These are phyloP conservation scores for Athelia sp. DNA, from an alignment of 1,284 basidiomycete species.

Conservation along the genomic window DNA sequence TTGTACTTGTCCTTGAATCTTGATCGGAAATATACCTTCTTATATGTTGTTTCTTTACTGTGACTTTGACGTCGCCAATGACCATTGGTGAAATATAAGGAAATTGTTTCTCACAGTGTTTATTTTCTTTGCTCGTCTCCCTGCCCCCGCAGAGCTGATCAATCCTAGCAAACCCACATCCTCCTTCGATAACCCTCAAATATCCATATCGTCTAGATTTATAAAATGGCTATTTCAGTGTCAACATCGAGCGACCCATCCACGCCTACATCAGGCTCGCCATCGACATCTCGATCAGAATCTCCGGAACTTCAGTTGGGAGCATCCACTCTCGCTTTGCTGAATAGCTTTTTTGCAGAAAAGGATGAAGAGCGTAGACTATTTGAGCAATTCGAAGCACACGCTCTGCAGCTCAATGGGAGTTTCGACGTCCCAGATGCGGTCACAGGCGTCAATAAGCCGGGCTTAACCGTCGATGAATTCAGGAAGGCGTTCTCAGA, in stretches of 20 bases:
- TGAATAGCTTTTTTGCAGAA: conserved; percentile 31
- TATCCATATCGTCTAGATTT: too few relatives aligned
- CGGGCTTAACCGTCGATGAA: conserved; percentile 31
- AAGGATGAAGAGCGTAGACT: conserved; percentile 36
- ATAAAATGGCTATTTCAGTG: too few relatives aligned
- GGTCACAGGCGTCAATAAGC: conserved; percentile 12
- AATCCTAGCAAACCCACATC: too few relatives aligned
- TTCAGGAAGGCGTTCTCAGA: conserved; percentile 36
- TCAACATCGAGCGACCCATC: too few relatives aligned
- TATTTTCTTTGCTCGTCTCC: background rate
- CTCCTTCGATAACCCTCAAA: too few relatives aligned
- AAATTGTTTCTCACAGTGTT: background rate
- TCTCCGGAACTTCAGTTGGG: conserved; percentile 31
- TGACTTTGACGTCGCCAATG: background rate
- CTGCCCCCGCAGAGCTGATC: too few relatives aligned
- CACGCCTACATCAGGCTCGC: conserved; percentile 1
- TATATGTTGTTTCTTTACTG: conserved; percentile 5
- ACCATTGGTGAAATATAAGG: conserved; percentile 1
- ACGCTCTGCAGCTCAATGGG: conserved; percentile 24
- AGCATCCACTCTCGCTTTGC: conserved; percentile 30
- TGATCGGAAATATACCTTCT: background rate
- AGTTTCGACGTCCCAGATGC: conserved; percentile 19
- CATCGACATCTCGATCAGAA: conserved; percentile 21
- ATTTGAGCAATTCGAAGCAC: conserved; percentile 31
- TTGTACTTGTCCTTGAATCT: background rate